phyloP scores from a whole-genome alignment of 345 rosid genomes.

The Hibiscus trionum region DNA sequence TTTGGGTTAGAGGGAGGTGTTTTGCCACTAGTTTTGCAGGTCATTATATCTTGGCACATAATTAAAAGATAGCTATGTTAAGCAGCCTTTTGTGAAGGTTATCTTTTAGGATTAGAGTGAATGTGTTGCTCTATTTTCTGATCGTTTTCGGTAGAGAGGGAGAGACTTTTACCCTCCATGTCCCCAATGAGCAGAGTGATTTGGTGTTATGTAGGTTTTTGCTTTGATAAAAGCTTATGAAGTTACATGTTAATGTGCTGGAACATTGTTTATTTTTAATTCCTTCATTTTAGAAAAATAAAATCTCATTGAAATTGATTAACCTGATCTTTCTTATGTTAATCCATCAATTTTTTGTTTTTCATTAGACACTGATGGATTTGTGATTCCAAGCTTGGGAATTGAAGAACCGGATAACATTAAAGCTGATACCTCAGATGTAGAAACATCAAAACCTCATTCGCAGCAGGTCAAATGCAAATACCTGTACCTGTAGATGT shows the following conservation, averaged over 20 bases:
- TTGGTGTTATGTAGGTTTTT: no score
- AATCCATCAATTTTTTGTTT: background rate
- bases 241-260: background rate
- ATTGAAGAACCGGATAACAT: conserved; percentile 31
- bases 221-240: no score
- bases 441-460: conserved; percentile 40
- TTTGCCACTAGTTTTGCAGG: no score
- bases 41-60: no score
- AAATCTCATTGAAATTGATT: background rate
- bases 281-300: background rate
- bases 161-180: no score
- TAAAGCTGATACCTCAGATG: conserved; percentile 30
- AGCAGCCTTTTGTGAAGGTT: no score
- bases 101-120: no score
- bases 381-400: conserved; percentile 93
- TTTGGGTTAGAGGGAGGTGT: no score
- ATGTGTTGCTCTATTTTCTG: background rate
- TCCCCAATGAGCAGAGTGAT: no score
- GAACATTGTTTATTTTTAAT: background rate
- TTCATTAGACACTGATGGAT: conserved; percentile 81
- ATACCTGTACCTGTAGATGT: background rate
- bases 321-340: background rate
- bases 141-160: background rate
- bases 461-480: conserved; percentile 54
- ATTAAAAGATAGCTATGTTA: no score